A percentile compares a stretch with the other conserved stretches of the same genome.
Conservation (phyloP, 164 flowering plant species). For the Litsea cubeba region DNA sequence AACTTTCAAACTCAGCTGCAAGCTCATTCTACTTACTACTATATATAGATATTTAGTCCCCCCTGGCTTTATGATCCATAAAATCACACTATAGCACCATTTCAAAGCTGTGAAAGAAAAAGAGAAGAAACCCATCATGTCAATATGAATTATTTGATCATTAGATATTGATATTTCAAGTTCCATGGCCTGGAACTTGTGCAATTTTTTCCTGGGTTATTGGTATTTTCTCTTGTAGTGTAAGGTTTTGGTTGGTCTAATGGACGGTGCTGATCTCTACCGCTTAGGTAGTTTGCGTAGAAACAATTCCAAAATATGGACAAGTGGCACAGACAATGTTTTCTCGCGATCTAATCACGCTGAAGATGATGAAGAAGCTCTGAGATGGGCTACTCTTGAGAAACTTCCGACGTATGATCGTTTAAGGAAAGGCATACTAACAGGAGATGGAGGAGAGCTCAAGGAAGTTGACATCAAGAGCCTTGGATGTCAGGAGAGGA, state of each 20-base stretch:
- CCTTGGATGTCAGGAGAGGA: conserved; percentile 50
- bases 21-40: too few species aligned
- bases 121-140: too few species aligned
- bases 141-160: neutral
- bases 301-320: conserved; percentile 7
- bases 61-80: too few species aligned
- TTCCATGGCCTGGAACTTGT: neutral
- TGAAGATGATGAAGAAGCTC: conserved; percentile 24
- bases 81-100: too few species aligned
- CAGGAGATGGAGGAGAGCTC: conserved; percentile 15
- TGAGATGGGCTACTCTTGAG: conserved; percentile 24
- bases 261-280: conserved; percentile 3
- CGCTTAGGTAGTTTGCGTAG: conserved; percentile 3
- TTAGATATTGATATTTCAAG: neutral
- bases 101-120: too few species aligned
- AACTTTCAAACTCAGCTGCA: too few species aligned
- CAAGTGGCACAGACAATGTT: conserved; percentile 1
- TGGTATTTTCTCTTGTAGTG: neutral
- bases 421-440: conserved; percentile 13
- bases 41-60: too few species aligned
- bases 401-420: conserved; percentile 22
- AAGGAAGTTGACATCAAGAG: conserved; percentile 67
- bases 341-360: conserved; percentile 12
- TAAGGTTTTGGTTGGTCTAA: neutral
- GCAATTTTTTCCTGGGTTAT: neutral